Evolutionary conservation across 495 filamentous ascomycete genomes (phyloP).

Genomic region (Penicillium bovifimosum): DNA sequence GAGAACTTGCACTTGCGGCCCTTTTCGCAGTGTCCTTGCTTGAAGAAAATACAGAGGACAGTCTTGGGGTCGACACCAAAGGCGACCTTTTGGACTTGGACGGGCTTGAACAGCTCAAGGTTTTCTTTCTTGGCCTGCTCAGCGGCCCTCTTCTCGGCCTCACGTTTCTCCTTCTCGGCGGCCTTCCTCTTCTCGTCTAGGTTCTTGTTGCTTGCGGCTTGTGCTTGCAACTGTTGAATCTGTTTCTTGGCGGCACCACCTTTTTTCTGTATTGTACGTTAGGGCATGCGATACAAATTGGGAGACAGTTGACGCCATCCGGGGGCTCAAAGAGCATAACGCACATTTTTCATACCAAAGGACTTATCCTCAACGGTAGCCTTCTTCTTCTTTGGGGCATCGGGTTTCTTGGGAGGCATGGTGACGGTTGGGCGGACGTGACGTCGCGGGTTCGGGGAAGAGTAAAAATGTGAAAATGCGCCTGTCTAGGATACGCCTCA

Average conservation of each 20-base stretch:
- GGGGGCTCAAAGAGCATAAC: conserved; percentile 19
- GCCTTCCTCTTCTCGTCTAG: conserved; percentile 84
- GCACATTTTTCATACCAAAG: conserved; percentile 97
- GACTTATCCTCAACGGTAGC: conserved; percentile 77
- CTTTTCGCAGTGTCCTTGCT: conserved; percentile 96
- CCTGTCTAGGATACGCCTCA: conserved; percentile 15
- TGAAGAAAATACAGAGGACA: conserved; percentile 92
- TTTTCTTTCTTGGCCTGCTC: conserved; percentile 73
- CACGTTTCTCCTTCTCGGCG: conserved; percentile 78
- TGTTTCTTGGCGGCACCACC: conserved; percentile 81
- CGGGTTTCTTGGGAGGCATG: conserved; percentile 88
- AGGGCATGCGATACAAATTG: conserved; percentile 7
- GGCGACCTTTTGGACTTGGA: conserved; percentile 91
- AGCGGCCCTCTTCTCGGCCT: conserved; percentile 83
- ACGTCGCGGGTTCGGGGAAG: conserved; percentile 7
- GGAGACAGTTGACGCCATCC: conserved; percentile 10
- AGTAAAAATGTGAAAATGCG: conserved; percentile 22
- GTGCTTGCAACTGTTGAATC: conserved; percentile 73
- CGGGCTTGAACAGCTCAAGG: conserved; percentile 84
- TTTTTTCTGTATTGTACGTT: conserved; percentile 64
- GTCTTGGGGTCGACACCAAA: conserved; percentile 99
- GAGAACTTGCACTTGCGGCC: conserved; percentile 96
- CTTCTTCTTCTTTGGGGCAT: conserved; percentile 63
- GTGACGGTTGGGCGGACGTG: conserved; percentile 34
- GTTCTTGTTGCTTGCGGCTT: conserved; percentile 63